Evolutionary conservation across 441 rosid genomes (phyloP), one percentile per base, ranked within the genome.

Genomic region (Pelargonium cotyledonis): DNA sequence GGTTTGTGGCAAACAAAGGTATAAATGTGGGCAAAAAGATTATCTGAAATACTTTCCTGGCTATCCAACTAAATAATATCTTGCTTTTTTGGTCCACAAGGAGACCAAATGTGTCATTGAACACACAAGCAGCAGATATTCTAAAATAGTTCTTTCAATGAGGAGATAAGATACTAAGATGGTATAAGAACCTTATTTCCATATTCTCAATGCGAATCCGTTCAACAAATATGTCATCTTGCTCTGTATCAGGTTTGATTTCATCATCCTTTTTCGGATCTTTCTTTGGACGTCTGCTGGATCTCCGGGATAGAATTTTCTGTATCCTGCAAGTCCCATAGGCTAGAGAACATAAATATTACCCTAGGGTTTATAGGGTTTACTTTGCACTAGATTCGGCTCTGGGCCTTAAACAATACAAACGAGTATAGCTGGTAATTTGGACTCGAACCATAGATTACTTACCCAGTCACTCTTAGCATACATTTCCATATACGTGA

Each of bases 151-250:
- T 53, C 60, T 15, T 16, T 53, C 5, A 53, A 53, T 6, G 0
- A 53, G 16, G 16, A 62, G 38, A 62, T 23, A 9, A 10, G 53
- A 15, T 35, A 40, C 41, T 21, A 58, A 46, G 67, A 58, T 65
- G 63, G 26, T 47, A 40, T 16, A 66, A 26, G 58, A 18, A 88
- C 97, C 93, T 87, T 67, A 89, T 81, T 55, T 79, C 73, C 78
- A 91, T 83, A 72, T 89, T 91, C 80, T 91, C 90, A 21, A 87
- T 83, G 29, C 90, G 87, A 65, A 87, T 84, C 65, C 91, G 80
- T 76, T 91, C 95, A 23, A 89, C 83, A 57, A 12, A 79, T 68
- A 89, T 68, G 77, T 79, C 83, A 18, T 80, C 78, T 0, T 80
- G 70, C 40, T 78, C 83, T 10, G 63, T 31, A 6, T 87, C 87